Percentiles rank a stretch among this genome's conserved stretches.
Evolutionary conservation across 495 filamentous ascomycete genomes (phyloP).

Genomic region (Xylaria venustula): DNA sequence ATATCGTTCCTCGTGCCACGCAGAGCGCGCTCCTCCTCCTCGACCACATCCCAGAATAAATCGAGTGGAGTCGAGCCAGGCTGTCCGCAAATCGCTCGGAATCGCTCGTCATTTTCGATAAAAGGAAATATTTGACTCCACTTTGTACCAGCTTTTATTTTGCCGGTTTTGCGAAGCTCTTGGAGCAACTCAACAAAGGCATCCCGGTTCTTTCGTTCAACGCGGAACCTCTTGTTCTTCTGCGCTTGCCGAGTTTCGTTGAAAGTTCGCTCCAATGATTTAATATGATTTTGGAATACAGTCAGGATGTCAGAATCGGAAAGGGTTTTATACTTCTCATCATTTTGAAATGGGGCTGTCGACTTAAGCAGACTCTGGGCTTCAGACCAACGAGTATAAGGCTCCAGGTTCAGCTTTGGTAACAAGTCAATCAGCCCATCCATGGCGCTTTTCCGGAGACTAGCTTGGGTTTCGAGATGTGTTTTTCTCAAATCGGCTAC

Average conservation of each 20-base stretch:
- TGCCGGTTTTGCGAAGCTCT: conserved; percentile 70
- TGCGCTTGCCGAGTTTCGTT: conserved; percentile 86
- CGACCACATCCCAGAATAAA: conserved; percentile 93
- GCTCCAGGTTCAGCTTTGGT: conserved; percentile 82
- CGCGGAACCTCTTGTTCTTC: conserved; percentile 73
- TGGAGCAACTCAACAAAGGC: conserved; percentile 69
- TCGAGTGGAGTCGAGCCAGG: conserved; percentile 88
- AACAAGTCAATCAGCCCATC: conserved; percentile 78
- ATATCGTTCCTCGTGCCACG: conserved; percentile 81
- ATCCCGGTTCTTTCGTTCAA: conserved; percentile 84
- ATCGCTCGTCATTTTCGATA: conserved; percentile 79
- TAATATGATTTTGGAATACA: conserved; percentile 93
- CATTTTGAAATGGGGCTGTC: conserved; percentile 75
- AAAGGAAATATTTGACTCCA: conserved; percentile 82
- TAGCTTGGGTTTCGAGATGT: conserved; percentile 70
- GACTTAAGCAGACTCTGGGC: conserved; percentile 78
- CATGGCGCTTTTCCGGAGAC: conserved; percentile 76
- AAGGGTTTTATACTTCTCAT: conserved; percentile 85
- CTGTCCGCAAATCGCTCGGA: conserved; percentile 81
- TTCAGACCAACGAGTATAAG: conserved; percentile 93
- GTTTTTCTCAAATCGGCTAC: conserved; percentile 76
- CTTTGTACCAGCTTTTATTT: conserved; percentile 86
- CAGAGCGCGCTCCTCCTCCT: conserved; percentile 85
- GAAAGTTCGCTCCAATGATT: conserved; percentile 81
- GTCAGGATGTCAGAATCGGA: conserved; percentile 87